phyloP scores from a whole-genome alignment of 2,329 filamentous ascomycete species.

The Talaromyces albobiverticillius region DNA sequence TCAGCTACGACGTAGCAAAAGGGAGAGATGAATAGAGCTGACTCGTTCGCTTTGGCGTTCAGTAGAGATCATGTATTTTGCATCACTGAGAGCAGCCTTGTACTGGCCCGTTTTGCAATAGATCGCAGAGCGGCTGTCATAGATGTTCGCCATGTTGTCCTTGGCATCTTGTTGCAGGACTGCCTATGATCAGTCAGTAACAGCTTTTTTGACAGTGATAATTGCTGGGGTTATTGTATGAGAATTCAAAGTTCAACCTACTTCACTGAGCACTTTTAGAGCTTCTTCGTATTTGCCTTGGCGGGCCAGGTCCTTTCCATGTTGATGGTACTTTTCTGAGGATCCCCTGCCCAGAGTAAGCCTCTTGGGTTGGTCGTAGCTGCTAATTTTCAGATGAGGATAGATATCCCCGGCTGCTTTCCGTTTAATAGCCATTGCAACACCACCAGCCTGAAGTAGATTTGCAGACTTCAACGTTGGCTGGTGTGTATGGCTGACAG shows the following conservation, averaged over 20 bases:
- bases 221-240: no score
- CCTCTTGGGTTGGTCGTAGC: constrained; percentile 1
- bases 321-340: constrained; percentile 30
- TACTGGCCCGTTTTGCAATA: constrained; percentile 53
- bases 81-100: constrained; percentile 54
- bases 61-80: constrained; percentile 54
- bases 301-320: constrained; percentile 44
- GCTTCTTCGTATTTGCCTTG: constrained; percentile 43
- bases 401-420: background rate
- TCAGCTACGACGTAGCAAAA: background rate
- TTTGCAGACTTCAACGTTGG: no score
- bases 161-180: constrained; percentile 32
- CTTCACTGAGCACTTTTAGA: constrained; percentile 40
- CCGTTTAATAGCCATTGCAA: constrained; percentile 11
- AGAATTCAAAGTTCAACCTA: no score
- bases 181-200: constrained; percentile 27
- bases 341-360: constrained; percentile 15
- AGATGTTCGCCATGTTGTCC: constrained; percentile 37
- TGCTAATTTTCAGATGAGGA: background rate
- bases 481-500: no score
- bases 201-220: background rate
- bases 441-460: background rate
- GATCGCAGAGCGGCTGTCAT: constrained; percentile 56
- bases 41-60: constrained; percentile 52
- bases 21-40: background rate